phyloP scores from a whole-genome alignment of 2,329 filamentous ascomycete species.

The Coniochaeta prunicola region DNA sequence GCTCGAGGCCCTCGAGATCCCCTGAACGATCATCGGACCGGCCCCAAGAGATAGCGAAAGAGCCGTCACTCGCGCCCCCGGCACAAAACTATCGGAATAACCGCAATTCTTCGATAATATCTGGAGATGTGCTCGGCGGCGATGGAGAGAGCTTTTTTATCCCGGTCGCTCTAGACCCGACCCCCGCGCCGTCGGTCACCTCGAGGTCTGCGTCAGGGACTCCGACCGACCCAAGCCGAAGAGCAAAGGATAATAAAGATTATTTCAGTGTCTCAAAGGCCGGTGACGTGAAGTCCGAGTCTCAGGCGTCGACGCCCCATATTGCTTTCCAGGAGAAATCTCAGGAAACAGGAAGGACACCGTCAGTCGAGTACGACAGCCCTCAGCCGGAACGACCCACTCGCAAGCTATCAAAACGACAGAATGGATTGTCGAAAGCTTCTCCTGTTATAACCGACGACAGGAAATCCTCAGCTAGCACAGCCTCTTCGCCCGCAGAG shows the following conservation, averaged over 20 bases:
- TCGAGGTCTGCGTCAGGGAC: slow-evolving; percentile 46
- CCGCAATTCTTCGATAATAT: slow-evolving; percentile 61
- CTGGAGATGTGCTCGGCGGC: slow-evolving; percentile 30
- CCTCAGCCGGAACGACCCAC: slow-evolving; percentile 38
- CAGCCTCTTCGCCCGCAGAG: slow-evolving; percentile 27
- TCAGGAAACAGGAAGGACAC: slow-evolving; percentile 70
- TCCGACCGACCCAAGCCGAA: slow-evolving; percentile 34
- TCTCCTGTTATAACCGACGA: slow-evolving; percentile 29
- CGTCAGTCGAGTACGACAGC: slow-evolving; percentile 53
- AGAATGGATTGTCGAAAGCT: slow-evolving; percentile 21
- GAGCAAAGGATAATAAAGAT: slow-evolving; percentile 47
- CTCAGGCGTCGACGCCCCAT: slow-evolving; percentile 64
- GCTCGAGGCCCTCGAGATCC: slow-evolving; percentile 44
- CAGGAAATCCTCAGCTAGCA: slow-evolving; percentile 29
- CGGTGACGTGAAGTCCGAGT: slow-evolving; percentile 39
- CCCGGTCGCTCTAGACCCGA: slow-evolving; percentile 67
- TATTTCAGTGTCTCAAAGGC: slow-evolving; percentile 47
- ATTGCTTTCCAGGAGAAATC: slow-evolving; percentile 91
- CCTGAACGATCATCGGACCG: slow-evolving; percentile 32
- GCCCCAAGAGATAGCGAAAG: slow-evolving; percentile 30
- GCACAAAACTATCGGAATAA: slow-evolving; percentile 72
- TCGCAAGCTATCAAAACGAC: slow-evolving; percentile 38
- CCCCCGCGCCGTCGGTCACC: slow-evolving; percentile 48
- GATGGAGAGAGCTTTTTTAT: slow-evolving; percentile 68
- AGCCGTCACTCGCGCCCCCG: slow-evolving; percentile 62